Evolutionary conservation across 768 basidiomycete genomes (phyloP), one percentile per base, ranked within the genome.

Genomic region (Russula vinacea): DNA sequence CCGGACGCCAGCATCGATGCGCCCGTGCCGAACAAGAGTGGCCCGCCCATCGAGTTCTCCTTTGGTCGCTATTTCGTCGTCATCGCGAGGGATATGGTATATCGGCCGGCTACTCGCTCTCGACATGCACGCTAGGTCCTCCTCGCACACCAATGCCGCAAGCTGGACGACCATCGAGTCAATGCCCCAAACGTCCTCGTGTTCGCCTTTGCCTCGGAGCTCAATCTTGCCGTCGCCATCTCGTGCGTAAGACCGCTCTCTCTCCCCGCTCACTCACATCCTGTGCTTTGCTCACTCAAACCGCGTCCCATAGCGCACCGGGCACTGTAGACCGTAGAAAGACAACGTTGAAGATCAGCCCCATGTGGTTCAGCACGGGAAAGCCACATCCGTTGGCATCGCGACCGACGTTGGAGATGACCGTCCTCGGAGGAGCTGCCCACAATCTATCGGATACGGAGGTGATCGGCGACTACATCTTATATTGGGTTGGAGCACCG

Each of bases 391-490:
- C 62, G 24, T 52, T 57, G 33, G 62, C 62, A 45, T 51, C 62
- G 2, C 9, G 16, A 16, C 56, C 55, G 3, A 22, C n/a, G 16
- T 44, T 63, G 10, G 62, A 63, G 14, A 17, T 63, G 5, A 9
- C 49, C 29, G 56, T 63, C 24, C 2, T 56, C 8, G 56, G 62
- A 14, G 62, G 50, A 22, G 57, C 62, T 17, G 62, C 62, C 2
- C 57, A 63, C 32, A 63, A 58, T 42, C 39, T 63, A 37, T 63
- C 62, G 7, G 56, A 63, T 52, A 63, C 62, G 16, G 56, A 63
- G 24, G 62, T 63, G 9, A 63, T 63, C 32, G 62, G 62, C 17
- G 62, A 63, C 56, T 63, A 63, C 42, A 63, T 63, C 39, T 42
- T 63, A 11, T 63, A 51, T 33, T 63, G 62, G 62, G 62, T 63